Base-by-base conservation (phyloP, 768 basidiomycete genomes). In the Lactarius evosmus region DNA sequence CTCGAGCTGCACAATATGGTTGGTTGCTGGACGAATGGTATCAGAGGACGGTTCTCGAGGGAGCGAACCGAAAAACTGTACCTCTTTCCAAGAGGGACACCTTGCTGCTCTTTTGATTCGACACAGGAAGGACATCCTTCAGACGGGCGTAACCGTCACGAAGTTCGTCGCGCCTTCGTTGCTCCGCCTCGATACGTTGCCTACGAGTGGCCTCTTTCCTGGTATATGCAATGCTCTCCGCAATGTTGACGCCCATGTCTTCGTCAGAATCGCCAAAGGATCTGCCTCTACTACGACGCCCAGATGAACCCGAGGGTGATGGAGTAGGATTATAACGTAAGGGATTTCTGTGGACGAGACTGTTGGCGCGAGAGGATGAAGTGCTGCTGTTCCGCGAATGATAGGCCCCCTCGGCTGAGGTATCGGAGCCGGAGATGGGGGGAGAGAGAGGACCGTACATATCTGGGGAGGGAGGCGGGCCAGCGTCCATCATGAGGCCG, bases 81-180 rank as follows among this genome's bases (percentile, higher is more conserved):
- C 92, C 91, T 83, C 93, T 82, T 76, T 95, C 93, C 61, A 95
- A 79, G 62, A 95, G 77, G 29, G 89, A 91, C 19, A 93, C 90
- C 73, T 95, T 95, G 78, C 90, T 93, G 74, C 88, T 87, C 78
- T 94, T 92, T 80, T 93, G 91, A 75, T 92, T 93, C 14, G 89
- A 90, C 58, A 88, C 82, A 3, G 93, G 93, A 7, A 95, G 79
- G 29, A 90, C 89, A 66, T 93, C 91, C 76, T 92, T 93, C 75
- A 95, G 79, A 72, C 88, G 87, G 38, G 88, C 87, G 75, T 95
- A 95, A 30, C 91, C 93, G 71, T 95, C 93, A 65, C 93, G 83
- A 65, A 95, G 81, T 75, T 95, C 93, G 75, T 94, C 92, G 67
- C 93, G 82, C 62, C 93, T 81, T 51, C 92, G 80, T 78, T 95